Evolutionary conservation across 805 yeast species (phyloP).

Genomic region (Pichia paraexigua): DNA sequence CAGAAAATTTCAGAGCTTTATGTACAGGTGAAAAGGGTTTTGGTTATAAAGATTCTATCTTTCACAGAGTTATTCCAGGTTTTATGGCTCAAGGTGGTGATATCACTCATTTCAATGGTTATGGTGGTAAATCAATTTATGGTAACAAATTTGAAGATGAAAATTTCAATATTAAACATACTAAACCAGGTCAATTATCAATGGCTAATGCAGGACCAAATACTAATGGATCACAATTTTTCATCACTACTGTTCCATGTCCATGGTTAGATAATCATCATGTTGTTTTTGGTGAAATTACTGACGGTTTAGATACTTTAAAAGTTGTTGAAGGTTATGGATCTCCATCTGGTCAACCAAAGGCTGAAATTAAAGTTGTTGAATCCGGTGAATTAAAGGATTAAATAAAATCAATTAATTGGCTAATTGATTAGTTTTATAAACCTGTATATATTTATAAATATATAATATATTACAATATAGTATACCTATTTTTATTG

Average conservation of each 20-base stretch:
- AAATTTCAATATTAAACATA: slow-evolving; percentile 66
- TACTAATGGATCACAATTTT: slow-evolving; percentile 97
- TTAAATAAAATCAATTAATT: not conserved
- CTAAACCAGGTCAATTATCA: slow-evolving; percentile 72
- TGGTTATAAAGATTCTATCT: slow-evolving; percentile 75
- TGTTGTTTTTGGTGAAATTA: slow-evolving; percentile 91
- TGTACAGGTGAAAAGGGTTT: slow-evolving; percentile 86
- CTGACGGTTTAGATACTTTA: slow-evolving; percentile 78
- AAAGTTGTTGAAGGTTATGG: slow-evolving; percentile 71
- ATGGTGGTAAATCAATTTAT: slow-evolving; percentile 85
- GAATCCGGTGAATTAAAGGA: slow-evolving; percentile 49
- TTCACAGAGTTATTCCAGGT: slow-evolving; percentile 95
- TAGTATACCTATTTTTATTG: too few relatives aligned
- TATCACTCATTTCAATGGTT: slow-evolving; percentile 75
- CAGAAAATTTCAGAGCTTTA: slow-evolving; percentile 92
- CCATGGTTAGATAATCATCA: slow-evolving; percentile 92
- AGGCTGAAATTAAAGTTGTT: slow-evolving; percentile 41
- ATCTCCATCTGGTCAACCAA: slow-evolving; percentile 40
- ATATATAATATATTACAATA: not conserved
- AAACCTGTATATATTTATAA: not conserved
- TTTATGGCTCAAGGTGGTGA: slow-evolving; percentile 97
- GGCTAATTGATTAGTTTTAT: not conserved
- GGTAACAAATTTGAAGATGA: slow-evolving; percentile 75
- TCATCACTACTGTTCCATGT: slow-evolving; percentile 82
- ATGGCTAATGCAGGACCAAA: slow-evolving; percentile 99